Evolutionary conservation across 805 yeast genomes (phyloP).

Genomic region (Lipomyces starkeyi): DNA sequence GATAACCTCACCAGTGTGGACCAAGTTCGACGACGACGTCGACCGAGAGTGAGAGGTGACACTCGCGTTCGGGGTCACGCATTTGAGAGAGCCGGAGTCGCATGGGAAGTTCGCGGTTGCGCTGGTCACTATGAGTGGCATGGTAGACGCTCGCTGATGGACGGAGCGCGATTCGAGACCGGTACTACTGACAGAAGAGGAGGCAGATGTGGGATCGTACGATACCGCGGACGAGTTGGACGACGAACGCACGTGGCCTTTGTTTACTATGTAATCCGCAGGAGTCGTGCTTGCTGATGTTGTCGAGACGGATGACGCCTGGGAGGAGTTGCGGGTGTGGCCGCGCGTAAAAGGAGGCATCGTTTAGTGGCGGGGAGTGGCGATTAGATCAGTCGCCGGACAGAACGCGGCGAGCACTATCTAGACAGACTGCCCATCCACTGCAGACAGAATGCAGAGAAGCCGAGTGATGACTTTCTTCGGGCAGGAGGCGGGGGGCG

Average conservation of each 20-base stretch:
- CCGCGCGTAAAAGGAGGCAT: slow-evolving; percentile 19
- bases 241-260: neutral
- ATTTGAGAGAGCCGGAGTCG: neutral
- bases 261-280: neutral
- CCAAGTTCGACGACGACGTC: slow-evolving; percentile 7
- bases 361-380: neutral
- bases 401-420: neutral
- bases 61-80: neutral
- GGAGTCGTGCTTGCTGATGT: neutral
- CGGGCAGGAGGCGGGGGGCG: too few species aligned
- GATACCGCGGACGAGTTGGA: neutral
- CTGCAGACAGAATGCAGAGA: neutral
- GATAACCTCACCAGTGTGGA: slow-evolving; percentile 38
- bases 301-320: slow-evolving; percentile 1
- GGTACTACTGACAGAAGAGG: slow-evolving; percentile 2
- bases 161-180: neutral
- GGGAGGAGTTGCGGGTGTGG: slow-evolving; percentile 9
- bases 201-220: neutral
- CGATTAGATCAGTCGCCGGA: neutral
- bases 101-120: neutral
- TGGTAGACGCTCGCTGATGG: slow-evolving; percentile 6
- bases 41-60: neutral
- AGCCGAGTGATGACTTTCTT: too few species aligned
- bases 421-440: neutral
- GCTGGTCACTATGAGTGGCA: slow-evolving; percentile 2